Base-by-base conservation (phyloP, 2,329 filamentous ascomycete species). In the Colletotrichum eleusines region DNA sequence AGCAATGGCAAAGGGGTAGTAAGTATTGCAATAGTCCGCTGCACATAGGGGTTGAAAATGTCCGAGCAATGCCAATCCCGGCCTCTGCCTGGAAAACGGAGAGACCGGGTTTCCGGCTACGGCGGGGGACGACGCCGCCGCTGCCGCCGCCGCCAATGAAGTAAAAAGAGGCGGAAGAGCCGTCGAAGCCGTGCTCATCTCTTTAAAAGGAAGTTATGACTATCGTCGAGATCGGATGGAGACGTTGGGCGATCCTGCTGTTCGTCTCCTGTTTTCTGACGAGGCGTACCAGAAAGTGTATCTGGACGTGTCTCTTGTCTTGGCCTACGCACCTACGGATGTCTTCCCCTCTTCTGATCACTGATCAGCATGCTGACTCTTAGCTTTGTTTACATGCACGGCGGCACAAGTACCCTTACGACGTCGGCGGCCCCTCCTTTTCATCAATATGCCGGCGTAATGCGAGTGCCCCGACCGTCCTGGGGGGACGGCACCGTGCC, bases 11-110 rank as follows among this genome's bases (percentile, higher is more conserved):
- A 31, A 53, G 33, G 28, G 50, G 28, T 14, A 9, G 12, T 42
- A 63, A 31, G 16, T 33, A 6, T 61, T 50, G 46, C 44, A 35
- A 57, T 70, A 40, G 33, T 61, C 67, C 63, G 55, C 48, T 61
- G 67, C 67, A 61, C 55, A 23, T 26, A 28, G 62, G 63, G 46
- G 40, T 50, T 44, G n/a, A 61, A 44, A 66, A 57, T 70, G 62
- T 57, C 38, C 67, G 63, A 67, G 44, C 26, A 70, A 66, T 58
- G 35, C 66, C 63, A 51, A 67, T 61, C 63, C 67, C 50, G 48
- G 48, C 42, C 50, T 44, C 35, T 40, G 35, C 33, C 33, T 33
- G 1, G 33, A 33, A 33, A 33, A 5, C 11, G 46, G 46, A 11
- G n/a, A 48, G 23, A 26, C 46, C 46, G 46, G 12, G 46, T 26